Percentiles rank a stretch among this genome's conserved stretches.
Evolutionary conservation across 441 rosid genomes (phyloP).

Genomic region (Euphorbia schlechtendalii): DNA sequence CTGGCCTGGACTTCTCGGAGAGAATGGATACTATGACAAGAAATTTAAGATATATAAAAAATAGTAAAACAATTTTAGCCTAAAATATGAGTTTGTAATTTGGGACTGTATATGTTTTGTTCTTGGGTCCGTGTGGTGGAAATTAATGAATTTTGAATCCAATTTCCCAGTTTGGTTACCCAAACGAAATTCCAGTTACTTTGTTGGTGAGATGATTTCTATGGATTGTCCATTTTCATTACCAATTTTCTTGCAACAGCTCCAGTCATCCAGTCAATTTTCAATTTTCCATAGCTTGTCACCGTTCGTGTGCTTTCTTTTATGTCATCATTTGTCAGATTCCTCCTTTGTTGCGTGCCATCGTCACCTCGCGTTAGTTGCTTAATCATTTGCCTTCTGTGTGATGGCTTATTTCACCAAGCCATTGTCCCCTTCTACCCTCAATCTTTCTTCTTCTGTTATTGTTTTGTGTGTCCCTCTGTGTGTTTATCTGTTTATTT

Average conservation of each 20-base stretch:
- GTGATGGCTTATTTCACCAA: constrained; percentile 2
- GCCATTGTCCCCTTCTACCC: neutral
- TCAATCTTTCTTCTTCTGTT: neutral
- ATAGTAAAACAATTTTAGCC: neutral
- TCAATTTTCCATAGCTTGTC: neutral
- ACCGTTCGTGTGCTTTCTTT: neutral
- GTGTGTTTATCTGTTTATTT: neutral
- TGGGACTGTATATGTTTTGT: constrained; percentile 35
- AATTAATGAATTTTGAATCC: constrained; percentile 49
- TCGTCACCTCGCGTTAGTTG: neutral
- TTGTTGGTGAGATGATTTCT: constrained; percentile 33
- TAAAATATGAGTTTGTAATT: constrained; percentile 24
- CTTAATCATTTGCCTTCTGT: neutral
- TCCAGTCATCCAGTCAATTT: neutral
- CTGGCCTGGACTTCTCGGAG: constrained; percentile 8
- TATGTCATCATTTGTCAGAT: neutral
- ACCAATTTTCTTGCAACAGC: neutral
- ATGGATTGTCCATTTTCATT: constrained; percentile 13
- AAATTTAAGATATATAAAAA: neutral
- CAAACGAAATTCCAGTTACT: constrained; percentile 1
- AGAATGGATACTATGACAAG: constrained; percentile 1
- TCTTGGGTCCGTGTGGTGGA: constrained; percentile 31
- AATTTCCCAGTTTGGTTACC: constrained; percentile 31
- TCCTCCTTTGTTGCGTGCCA: constrained; percentile 15
- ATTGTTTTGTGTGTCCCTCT: neutral